These are phyloP conservation scores for Sphaerulina populicola DNA, from an alignment of 2,329 filamentous ascomycete genomes.

Conservation along the genomic window DNA sequence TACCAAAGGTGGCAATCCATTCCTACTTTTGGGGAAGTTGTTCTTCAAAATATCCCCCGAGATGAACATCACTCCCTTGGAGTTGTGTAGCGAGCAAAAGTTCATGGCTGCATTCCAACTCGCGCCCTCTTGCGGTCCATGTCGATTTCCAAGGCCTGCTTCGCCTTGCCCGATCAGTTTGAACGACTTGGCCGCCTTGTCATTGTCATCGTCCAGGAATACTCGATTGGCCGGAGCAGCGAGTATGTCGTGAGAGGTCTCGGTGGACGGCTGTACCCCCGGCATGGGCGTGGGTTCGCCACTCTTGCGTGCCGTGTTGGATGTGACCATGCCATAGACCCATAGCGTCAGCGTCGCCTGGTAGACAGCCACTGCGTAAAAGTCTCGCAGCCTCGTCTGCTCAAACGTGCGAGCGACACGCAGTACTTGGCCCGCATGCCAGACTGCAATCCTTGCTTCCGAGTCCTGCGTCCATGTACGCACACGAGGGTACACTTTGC, in stretches of 20 bases:
- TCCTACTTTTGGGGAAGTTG: constrained; percentile 35
- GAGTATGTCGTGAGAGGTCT: background rate
- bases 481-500: constrained; percentile 47
- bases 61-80: constrained; percentile 50
- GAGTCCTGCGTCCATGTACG: constrained; percentile 48
- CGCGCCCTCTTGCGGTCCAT: background rate
- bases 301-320: constrained; percentile 35
- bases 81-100: constrained; percentile 43
- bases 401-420: constrained; percentile 41
- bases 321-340: constrained; percentile 50
- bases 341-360: constrained; percentile 59
- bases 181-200: constrained; percentile 48
- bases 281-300: constrained; percentile 14
- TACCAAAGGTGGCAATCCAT: constrained; percentile 48
- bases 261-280: background rate
- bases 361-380: constrained; percentile 58
- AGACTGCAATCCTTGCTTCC: constrained; percentile 51
- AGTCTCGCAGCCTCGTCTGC: constrained; percentile 43
- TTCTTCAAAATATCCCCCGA: constrained; percentile 49
- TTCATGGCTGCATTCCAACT: constrained; percentile 3
- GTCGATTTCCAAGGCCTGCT: constrained; percentile 32
- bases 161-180: constrained; percentile 49
- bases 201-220: constrained; percentile 51
- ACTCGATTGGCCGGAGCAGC: background rate
- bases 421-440: constrained; percentile 58